A percentile compares a stretch with the other conserved stretches of the same genome.
These are phyloP conservation scores for Takashimella koratensis DNA, from an alignment of 1,284 basidiomycete genomes.

Conservation along the genomic window DNA sequence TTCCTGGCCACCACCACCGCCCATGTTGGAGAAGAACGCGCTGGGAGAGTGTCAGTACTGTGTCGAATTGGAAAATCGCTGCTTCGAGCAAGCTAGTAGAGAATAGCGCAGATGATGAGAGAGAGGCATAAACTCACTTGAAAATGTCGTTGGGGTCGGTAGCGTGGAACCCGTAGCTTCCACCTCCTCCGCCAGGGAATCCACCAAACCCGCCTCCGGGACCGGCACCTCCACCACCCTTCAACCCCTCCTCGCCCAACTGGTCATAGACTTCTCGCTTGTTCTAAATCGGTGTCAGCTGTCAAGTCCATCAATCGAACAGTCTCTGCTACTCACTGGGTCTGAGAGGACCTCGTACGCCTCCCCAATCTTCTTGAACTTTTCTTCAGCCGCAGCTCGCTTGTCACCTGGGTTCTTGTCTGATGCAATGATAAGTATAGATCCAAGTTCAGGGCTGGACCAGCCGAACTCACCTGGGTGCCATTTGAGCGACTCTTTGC, in stretches of 20 bases:
- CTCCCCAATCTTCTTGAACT: slow-evolving; percentile 96
- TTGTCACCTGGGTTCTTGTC: slow-evolving; percentile 41
- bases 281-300: slow-evolving; percentile 53
- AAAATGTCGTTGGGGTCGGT: slow-evolving; percentile 89
- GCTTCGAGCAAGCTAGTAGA: too few relatives aligned
- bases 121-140: slow-evolving; percentile 58
- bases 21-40: slow-evolving; percentile 58
- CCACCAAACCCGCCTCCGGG: slow-evolving; percentile 51
- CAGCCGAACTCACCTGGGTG: slow-evolving; percentile 75
- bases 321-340: slow-evolving; percentile 43
- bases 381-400: slow-evolving; percentile 72
- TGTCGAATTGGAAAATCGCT: slow-evolving; percentile 14
- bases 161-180: slow-evolving; percentile 61
- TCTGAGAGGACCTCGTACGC: slow-evolving; percentile 96
- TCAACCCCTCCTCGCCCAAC: slow-evolving; percentile 93
- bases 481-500: slow-evolving; percentile 75
- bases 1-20: slow-evolving; percentile 38
- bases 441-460: slow-evolving; percentile 54
- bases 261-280: slow-evolving; percentile 93
- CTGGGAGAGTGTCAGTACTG: slow-evolving; percentile 50
- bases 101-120: slow-evolving; percentile 17
- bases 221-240: slow-evolving; percentile 55
- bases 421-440: slow-evolving; percentile 5
- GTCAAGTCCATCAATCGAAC: not conserved
- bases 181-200: slow-evolving; percentile 54